phyloP scores from a whole-genome alignment of 1,139 yeast genomes.

The Casaregolazyma lundiana region DNA sequence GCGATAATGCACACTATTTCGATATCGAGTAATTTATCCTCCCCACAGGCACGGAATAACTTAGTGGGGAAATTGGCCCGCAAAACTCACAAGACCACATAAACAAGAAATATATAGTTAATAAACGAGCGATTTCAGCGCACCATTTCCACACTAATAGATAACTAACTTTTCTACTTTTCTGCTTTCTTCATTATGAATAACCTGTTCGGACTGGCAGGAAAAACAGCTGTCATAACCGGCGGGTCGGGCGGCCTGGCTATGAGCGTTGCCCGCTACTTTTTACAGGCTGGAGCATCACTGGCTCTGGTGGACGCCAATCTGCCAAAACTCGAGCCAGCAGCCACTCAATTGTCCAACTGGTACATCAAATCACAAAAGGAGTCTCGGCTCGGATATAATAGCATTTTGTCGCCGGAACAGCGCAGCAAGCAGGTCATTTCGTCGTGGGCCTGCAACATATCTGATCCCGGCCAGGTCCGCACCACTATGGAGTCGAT shows the following conservation, averaged over 20 bases:
- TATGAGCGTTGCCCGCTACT: constrained; percentile 41
- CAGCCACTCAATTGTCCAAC: constrained; percentile 52
- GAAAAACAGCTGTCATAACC: constrained; percentile 67
- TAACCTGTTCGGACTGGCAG: constrained; percentile 44
- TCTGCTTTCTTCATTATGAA: background rate
- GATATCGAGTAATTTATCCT: constrained; percentile 1
- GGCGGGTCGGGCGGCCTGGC: constrained; percentile 86
- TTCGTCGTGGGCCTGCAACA: constrained; percentile 72
- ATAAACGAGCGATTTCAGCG: constrained; percentile 3
- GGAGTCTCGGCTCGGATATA: background rate
- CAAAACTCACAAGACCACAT: background rate
- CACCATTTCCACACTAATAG: too few species aligned
- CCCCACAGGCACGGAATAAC: constrained; percentile 1
- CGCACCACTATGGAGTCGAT: constrained; percentile 49
- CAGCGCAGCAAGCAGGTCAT: constrained; percentile 28
- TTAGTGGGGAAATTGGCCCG: constrained; percentile 1
- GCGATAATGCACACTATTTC: background rate
- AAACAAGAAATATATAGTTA: background rate
- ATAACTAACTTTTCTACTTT: background rate
- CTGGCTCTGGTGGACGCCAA: constrained; percentile 73
- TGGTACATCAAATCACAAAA: constrained; percentile 42
- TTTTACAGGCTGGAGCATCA: constrained; percentile 30
- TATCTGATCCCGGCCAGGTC: constrained; percentile 61
- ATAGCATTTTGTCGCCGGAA: constrained; percentile 10
- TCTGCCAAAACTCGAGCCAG: constrained; percentile 50